A percentile compares a stretch with the other conserved stretches of the same genome.
phyloP scores from a whole-genome alignment of 192 early-diverging fungal genomes.

The Rhizoclosmatium sp. region DNA sequence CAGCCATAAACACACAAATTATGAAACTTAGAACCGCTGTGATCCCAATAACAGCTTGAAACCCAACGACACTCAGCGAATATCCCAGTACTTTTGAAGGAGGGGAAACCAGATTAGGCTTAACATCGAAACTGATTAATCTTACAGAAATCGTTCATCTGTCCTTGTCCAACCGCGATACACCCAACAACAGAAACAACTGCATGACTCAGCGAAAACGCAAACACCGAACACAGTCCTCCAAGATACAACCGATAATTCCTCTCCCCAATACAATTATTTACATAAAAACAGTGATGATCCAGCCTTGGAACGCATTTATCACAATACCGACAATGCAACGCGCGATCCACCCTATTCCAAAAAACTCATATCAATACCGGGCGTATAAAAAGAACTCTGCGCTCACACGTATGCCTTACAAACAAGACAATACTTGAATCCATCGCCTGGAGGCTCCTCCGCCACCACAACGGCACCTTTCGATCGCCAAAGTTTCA shows the following conservation, averaged over 20 bases:
- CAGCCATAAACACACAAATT: constrained; percentile 35
- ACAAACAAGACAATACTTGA: constrained; percentile 26
- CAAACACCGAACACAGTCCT: background rate
- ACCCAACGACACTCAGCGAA: background rate
- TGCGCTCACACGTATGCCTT: constrained; percentile 14
- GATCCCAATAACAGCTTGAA: constrained; percentile 24
- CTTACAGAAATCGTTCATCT: background rate
- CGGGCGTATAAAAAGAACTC: background rate
- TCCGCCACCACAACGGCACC: background rate
- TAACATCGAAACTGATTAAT: background rate
- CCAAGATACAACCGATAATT: constrained; percentile 51
- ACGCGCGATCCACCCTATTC: constrained; percentile 23
- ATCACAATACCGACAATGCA: constrained; percentile 62
- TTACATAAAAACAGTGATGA: constrained; percentile 63
- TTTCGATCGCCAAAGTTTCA: background rate
- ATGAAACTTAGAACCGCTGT: constrained; percentile 23
- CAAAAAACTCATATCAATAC: background rate
- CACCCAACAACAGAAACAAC: constrained; percentile 9
- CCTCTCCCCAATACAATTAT: constrained; percentile 56
- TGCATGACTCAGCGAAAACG: constrained; percentile 11
- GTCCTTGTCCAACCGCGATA: background rate
- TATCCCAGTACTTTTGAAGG: background rate
- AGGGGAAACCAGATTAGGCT: background rate
- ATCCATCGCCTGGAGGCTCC: background rate
- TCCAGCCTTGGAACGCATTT: constrained; percentile 58